Evolutionary conservation across 2,329 filamentous ascomycete genomes (phyloP), one percentile per base, ranked within the genome.

Genomic region (Stachybotrys chartarum): DNA sequence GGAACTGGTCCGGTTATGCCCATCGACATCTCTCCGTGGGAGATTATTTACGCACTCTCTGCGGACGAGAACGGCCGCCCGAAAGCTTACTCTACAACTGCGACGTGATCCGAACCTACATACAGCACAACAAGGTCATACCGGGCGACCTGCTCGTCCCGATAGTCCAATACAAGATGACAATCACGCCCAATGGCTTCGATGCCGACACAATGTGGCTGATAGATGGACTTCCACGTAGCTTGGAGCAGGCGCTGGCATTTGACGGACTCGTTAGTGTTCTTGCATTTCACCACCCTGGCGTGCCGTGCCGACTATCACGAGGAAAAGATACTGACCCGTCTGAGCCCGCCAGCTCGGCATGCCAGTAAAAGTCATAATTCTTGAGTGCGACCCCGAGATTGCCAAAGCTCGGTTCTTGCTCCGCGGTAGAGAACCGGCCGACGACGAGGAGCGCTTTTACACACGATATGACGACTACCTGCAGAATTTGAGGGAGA

Each of bases 221-320:
- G 17, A 47, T 53, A 46, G 52, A 53, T 47, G 52, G 52, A 31
- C 47, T 47, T 32, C 52, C 52, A 16, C 52, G 42, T 8, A 45
- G 42, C 32, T 6, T 53, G 18, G 39, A 53, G 24, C 39, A 53
- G 14, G 17, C 45, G 6, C 35, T 45, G 52, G 11, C 52, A 10
- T 47, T 32, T 30, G 35, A 31, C 4, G 39, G 10, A 30, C 31
- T 24, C 39, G 35, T 42, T 10, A 14, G 35, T 42, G 14, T 42
- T 42, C 35, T 14, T 42, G 35, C 52, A 2, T 53, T 30, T 24
- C 39, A 53, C 10, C n/a, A 47, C 42, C n/a, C 3, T 7, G n/a
- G 11, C 6, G n/a, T 42, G 10, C 30, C 6, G n/a, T 42, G 10
- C 30, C 17, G n/a, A 16, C 49, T 51, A 17, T 10, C 11, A 17